phyloP scores from a whole-genome alignment of 768 basidiomycete genomes.

The Pilatotrama ljubarskyi region DNA sequence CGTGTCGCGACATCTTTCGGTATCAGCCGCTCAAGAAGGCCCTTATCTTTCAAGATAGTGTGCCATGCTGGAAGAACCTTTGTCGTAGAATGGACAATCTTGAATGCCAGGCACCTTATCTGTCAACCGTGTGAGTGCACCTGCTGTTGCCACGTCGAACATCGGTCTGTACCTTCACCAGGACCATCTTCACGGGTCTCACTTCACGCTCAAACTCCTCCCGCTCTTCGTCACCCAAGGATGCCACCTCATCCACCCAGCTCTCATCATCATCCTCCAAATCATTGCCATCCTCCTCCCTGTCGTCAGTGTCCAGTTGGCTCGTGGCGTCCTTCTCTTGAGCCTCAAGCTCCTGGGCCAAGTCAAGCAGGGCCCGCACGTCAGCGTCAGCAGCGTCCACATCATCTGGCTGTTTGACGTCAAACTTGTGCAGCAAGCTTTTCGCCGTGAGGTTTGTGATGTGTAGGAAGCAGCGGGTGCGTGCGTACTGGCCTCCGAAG shows the following conservation, averaged over 20 bases:
- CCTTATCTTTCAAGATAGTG: background rate
- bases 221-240: background rate
- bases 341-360: background rate
- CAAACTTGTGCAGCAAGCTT: conserved; percentile 16
- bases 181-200: conserved; percentile 2
- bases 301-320: background rate
- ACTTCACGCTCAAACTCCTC: conserved; percentile 5
- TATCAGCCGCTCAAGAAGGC: background rate
- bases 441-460: conserved; percentile 15
- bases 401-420: background rate
- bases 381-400: background rate
- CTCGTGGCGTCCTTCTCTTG: background rate
- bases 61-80: conserved; percentile 29
- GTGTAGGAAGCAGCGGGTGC: conserved; percentile 20
- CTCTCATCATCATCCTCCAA: background rate
- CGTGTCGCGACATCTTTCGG: background rate
- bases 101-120: conserved; percentile 15
- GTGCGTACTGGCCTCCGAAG: background rate
- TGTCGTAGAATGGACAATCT: conserved; percentile 31
- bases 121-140: background rate
- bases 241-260: background rate
- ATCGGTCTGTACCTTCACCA: conserved; percentile 11
- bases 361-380: background rate
- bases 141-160: background rate
- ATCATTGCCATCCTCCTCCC: background rate